Evolutionary conservation across 441 rosid genomes (phyloP).

Genomic region (Arabidopsis hybrid): DNA sequence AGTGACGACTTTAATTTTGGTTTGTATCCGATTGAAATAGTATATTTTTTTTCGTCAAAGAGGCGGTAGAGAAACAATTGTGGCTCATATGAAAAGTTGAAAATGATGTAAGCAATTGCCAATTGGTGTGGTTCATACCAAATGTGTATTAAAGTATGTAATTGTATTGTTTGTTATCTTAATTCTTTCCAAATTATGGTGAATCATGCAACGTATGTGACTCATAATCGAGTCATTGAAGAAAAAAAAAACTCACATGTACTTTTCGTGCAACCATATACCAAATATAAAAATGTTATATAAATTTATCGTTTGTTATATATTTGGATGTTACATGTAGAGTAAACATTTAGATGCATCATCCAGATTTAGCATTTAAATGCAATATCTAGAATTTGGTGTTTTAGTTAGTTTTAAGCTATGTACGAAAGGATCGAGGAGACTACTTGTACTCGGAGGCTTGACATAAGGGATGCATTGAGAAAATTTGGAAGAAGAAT

Average conservation of each 20-base stretch:
- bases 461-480: too few species aligned
- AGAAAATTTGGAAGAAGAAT: too few species aligned
- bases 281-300: too few species aligned
- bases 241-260: too few species aligned
- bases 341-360: background rate
- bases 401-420: too few species aligned
- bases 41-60: background rate
- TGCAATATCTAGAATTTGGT: too few species aligned
- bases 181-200: background rate
- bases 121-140: constrained; percentile 13
- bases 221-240: constrained; percentile 1
- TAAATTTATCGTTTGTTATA: too few species aligned
- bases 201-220: constrained; percentile 11
- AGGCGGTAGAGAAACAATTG: constrained; percentile 22
- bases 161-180: background rate
- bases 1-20: background rate
- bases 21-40: background rate
- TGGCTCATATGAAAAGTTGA: constrained; percentile 21
- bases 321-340: background rate
- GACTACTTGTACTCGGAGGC: too few species aligned
- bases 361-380: background rate
- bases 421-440: too few species aligned
- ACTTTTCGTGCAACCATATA: too few species aligned
- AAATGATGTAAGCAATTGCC: background rate
- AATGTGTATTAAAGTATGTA: constrained; percentile 9